Conservation (phyloP, 169 alveolate species). For the Babesia bigemina region DNA sequence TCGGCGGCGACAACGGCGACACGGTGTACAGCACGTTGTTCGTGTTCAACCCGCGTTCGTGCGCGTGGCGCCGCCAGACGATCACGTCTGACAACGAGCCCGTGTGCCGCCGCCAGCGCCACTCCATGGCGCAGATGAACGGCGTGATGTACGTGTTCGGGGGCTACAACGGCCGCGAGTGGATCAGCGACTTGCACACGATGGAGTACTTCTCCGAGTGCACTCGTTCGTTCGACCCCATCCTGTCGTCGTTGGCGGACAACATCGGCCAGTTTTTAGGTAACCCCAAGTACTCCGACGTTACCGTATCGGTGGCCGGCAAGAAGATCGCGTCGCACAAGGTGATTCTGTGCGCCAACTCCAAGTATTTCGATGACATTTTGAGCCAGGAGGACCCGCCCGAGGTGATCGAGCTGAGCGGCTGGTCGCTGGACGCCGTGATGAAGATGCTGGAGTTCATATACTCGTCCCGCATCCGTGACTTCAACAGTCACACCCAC, state of each 20-base stretch:
- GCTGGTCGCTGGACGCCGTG: conserved; percentile 66
- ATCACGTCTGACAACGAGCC: conserved; percentile 33
- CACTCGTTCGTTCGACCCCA: conserved; percentile 32
- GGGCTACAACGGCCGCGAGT: conserved; percentile 73
- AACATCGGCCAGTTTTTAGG: conserved; percentile 46
- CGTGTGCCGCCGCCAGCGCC: conserved; percentile 54
- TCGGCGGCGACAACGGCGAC: conserved; percentile 79
- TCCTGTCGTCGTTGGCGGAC: conserved; percentile 38
- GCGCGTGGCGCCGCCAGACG: conserved; percentile 56
- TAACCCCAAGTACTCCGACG: conserved; percentile 53
- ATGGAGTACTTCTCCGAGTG: conserved; percentile 43
- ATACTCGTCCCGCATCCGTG: conserved; percentile 57
- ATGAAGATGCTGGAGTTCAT: conserved; percentile 67
- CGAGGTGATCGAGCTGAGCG: conserved; percentile 55
- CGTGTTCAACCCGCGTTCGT: conserved; percentile 62
- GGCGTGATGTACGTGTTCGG: conserved; percentile 71
- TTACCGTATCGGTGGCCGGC: conserved; percentile 57
- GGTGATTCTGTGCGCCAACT: conserved; percentile 57
- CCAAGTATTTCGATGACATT: conserved; percentile 57
- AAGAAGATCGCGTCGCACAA: conserved; percentile 71
- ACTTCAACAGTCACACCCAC: conserved; percentile 60
- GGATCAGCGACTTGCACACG: conserved; percentile 73
- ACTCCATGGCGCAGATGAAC: conserved; percentile 32
- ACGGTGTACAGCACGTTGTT: conserved; percentile 62
- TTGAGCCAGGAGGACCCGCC: conserved; percentile 59